Evolutionary conservation across 306 rosid genomes (phyloP).

Genomic region (Trichosanthes cucumerina): DNA sequence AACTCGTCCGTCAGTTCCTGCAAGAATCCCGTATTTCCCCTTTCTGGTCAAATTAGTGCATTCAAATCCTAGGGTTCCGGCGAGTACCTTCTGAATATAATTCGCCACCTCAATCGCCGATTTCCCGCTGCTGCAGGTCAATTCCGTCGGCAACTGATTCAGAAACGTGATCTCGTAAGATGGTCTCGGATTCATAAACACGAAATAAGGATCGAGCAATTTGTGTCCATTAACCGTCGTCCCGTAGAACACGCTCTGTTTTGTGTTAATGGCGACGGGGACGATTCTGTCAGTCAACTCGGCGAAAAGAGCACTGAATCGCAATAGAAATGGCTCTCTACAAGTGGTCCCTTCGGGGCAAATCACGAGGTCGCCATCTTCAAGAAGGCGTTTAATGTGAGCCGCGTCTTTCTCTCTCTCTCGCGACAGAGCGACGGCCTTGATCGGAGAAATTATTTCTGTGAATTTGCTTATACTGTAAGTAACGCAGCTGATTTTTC

Average conservation of each 20-base stretch:
- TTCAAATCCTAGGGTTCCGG: constrained; percentile 76
- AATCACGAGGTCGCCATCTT: constrained; percentile 83
- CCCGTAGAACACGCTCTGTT: constrained; percentile 75
- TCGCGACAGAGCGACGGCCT: constrained; percentile 69
- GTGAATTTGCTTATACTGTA: constrained; percentile 84
- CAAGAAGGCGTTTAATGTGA: constrained; percentile 50
- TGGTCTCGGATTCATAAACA: constrained; percentile 88
- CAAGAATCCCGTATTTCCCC: constrained; percentile 69
- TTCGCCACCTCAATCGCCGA: constrained; percentile 81
- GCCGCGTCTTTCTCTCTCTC: constrained; percentile 83
- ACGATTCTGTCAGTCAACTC: constrained; percentile 76
- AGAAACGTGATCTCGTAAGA: constrained; percentile 74
- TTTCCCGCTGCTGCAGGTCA: constrained; percentile 67
- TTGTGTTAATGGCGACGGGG: constrained; percentile 81
- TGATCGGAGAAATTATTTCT: constrained; percentile 75
- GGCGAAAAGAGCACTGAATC: constrained; percentile 90
- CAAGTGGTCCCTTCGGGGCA: constrained; percentile 96
- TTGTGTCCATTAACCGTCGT: constrained; percentile 66
- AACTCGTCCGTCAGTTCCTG: constrained; percentile 85
- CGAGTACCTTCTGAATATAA: constrained; percentile 74
- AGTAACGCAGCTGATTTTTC: constrained; percentile 89
- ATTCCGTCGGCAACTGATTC: constrained; percentile 62
- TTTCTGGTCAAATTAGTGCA: constrained; percentile 86
- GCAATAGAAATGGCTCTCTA: constrained; percentile 62
- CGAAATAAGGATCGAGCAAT: constrained; percentile 74